phyloP scores from a whole-genome alignment of 2,329 filamentous ascomycete genomes.

The Gaeumannomyces tritici region DNA sequence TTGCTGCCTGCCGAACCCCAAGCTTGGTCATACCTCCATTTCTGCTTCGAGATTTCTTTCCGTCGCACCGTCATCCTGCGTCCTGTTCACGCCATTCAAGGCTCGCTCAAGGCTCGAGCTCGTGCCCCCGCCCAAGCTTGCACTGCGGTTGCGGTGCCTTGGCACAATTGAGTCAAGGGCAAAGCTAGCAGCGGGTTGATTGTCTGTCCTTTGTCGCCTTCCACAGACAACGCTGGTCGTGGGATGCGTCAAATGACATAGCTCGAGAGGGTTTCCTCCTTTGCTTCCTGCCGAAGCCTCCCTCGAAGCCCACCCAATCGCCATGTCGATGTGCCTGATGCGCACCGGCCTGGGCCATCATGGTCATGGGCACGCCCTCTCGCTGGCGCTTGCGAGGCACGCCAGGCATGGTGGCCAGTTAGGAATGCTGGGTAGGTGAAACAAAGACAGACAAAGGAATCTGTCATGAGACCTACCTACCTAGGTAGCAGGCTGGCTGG shows the following conservation, averaged over 20 bases:
- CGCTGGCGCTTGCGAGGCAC: conserved; percentile 7
- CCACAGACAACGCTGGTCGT: background rate
- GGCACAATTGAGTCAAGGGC: background rate
- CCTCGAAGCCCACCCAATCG: background rate
- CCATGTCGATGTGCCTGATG: conserved; percentile 12
- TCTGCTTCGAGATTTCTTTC: background rate
- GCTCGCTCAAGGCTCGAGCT: too few relatives aligned
- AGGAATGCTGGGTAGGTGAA: conserved; percentile 10
- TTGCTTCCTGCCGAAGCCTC: background rate
- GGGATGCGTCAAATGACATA: background rate
- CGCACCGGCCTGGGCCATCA: conserved; percentile 13
- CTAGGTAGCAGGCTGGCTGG: background rate
- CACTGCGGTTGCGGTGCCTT: background rate
- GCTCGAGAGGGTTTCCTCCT: background rate
- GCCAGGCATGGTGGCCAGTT: conserved; percentile 8
- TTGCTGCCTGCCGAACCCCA: too few relatives aligned
- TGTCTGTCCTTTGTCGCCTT: too few relatives aligned
- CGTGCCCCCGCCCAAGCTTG: background rate
- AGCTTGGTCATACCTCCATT: too few relatives aligned
- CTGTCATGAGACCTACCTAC: background rate
- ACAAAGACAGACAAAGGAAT: background rate
- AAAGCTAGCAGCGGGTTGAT: background rate
- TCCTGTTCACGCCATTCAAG: too few relatives aligned
- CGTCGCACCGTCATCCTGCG: background rate
- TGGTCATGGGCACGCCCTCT: background rate